Evolutionary conservation across 1,139 yeast species (phyloP).

Genomic region (Scheffersomyces parashehatae): DNA sequence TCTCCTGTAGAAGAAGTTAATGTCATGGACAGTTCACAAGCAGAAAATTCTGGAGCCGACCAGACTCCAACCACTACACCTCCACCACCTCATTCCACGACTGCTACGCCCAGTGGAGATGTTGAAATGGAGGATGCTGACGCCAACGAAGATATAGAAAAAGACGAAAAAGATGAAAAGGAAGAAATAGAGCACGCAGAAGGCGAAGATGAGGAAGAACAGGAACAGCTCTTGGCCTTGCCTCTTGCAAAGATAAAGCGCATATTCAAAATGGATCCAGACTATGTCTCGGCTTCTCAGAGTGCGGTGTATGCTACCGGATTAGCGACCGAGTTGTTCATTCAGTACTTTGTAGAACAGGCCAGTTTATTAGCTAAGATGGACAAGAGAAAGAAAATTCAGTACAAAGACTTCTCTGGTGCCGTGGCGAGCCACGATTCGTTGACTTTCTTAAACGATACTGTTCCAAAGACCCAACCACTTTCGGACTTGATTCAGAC

Average conservation of each 20-base stretch:
- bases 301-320: conserved; percentile 83
- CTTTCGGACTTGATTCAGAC: conserved; percentile 52
- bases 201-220: conserved; percentile 19
- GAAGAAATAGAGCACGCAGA: conserved; percentile 11
- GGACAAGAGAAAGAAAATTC: conserved; percentile 69
- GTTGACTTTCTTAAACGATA: conserved; percentile 65
- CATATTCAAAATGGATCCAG: conserved; percentile 85
- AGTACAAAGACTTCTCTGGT: conserved; percentile 72
- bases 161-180: conserved; percentile 1
- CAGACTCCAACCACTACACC: conserved; percentile 8
- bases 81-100: conserved; percentile 6
- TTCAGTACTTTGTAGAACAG: conserved; percentile 78
- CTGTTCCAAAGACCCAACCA: conserved; percentile 64
- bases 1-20: conserved; percentile 3
- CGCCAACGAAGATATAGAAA: conserved; percentile 2
- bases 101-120: conserved; percentile 9
- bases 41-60: conserved; percentile 2
- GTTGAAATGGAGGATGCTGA: conserved; percentile 3
- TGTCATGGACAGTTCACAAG: conserved; percentile 1
- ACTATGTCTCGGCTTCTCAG: conserved; percentile 71
- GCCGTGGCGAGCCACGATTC: conserved; percentile 71
- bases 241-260: conserved; percentile 83
- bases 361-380: conserved; percentile 69
- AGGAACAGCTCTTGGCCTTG: conserved; percentile 33
- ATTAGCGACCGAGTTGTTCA: conserved; percentile 82